Percentiles rank a stretch among this genome's conserved stretches.
Evolutionary conservation across 148 eudicot species (phyloP).

Genomic region (Silene uniflora): DNA sequence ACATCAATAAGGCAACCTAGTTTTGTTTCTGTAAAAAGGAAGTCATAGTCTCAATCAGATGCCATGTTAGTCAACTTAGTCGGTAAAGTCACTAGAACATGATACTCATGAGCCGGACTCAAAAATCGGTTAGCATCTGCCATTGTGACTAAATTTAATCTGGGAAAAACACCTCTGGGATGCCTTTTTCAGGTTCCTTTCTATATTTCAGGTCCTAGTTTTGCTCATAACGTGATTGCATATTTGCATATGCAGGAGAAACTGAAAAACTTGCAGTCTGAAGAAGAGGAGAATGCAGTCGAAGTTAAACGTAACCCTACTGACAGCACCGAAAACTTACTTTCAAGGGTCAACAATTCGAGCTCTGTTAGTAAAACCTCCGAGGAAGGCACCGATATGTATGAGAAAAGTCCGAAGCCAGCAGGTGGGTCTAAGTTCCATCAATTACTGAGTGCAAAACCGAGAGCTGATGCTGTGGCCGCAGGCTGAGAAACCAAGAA

Average conservation of each 20-base stretch:
- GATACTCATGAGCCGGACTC: too few species aligned
- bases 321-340: conserved; percentile 71
- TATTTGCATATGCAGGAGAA: conserved; percentile 50
- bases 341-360: conserved; percentile 67
- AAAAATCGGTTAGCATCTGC: not conserved
- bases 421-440: conserved; percentile 60
- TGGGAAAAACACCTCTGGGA: not conserved
- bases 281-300: conserved; percentile 27
- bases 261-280: conserved; percentile 35
- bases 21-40: too few species aligned
- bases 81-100: too few species aligned
- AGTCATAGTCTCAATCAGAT: too few species aligned
- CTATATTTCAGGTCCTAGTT: not conserved
- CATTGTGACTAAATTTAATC: not conserved
- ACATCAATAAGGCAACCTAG: too few species aligned
- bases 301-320: conserved; percentile 32
- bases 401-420: conserved; percentile 47
- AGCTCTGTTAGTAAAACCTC: conserved; percentile 39
- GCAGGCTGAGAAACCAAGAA: conserved; percentile 45
- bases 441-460: conserved; percentile 64
- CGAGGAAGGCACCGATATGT: conserved; percentile 41
- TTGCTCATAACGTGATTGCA: conserved; percentile 13
- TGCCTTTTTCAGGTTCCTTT: not conserved
- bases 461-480: conserved; percentile 72
- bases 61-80: too few species aligned